A percentile compares a stretch with the other conserved stretches of the same genome.
Conservation (phyloP, 2,329 filamentous ascomycete genomes). For the Pseudocercospora eumusae region DNA sequence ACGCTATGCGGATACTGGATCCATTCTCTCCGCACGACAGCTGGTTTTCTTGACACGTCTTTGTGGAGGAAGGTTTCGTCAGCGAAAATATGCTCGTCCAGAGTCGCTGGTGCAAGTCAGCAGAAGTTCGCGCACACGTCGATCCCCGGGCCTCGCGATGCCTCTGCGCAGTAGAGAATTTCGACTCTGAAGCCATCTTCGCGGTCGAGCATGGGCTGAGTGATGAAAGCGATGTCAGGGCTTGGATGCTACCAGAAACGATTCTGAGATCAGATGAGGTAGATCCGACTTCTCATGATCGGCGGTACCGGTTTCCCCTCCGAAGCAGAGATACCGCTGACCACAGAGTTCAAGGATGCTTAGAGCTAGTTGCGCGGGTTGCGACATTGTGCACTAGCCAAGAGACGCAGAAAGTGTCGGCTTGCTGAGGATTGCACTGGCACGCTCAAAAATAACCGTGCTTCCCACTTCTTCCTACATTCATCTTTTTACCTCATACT, state of each 20-base stretch:
- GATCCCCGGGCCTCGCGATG: not conserved
- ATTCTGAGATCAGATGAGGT: not conserved
- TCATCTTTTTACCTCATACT: not conserved
- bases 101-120: not conserved
- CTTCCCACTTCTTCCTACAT: not conserved
- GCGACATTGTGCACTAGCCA: not conserved
- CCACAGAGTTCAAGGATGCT: not conserved
- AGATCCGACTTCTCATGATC: not conserved
- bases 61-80: not conserved
- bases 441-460: not conserved
- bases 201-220: not conserved
- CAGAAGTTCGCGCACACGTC: not conserved
- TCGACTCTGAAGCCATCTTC: not conserved
- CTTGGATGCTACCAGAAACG: not conserved
- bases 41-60: not conserved
- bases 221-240: not conserved
- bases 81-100: not conserved
- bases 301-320: not conserved
- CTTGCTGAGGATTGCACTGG: not conserved
- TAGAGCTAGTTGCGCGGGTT: not conserved
- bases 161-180: not conserved
- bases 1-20: not conserved
- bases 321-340: not conserved
- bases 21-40: not conserved
- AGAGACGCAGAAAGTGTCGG: not conserved